Base-by-base conservation (phyloP, 2,329 filamentous ascomycete species). In the Conoideocrella luteorostrata region DNA sequence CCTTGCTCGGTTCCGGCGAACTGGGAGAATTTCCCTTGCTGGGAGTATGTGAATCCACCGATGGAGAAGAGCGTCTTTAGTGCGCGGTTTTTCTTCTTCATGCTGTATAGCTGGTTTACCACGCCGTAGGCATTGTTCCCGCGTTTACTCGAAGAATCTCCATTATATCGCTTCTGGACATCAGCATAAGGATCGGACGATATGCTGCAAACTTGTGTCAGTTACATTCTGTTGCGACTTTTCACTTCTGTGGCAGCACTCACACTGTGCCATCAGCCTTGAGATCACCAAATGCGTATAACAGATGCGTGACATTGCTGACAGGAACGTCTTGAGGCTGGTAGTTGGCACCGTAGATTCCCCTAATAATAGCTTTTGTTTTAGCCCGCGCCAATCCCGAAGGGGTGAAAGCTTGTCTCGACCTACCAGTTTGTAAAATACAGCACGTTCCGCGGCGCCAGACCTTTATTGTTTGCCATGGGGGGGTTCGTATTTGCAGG, bases 31-130 rank as follows among this genome's bases (percentile, higher is more conserved):
- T 86, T 84, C 42, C 75, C 56, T 30, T 56, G 30, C 30, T 48
- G 64, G 4, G 83, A 86, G 60, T 85, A 88, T 0, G 80, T 86
- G 80, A 83, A 93, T 13, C 88, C 88, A 32, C 88, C 88, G 47
- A 94, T 84, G 28, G 83, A 88, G 7, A 93, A 73, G n/a, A 93
- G 67, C 2, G 84, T 74, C 64, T 94, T 94, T 45, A 94, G 64
- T 41, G 86, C 78, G 17, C 87, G 79, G 60, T 94, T 79, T 52
- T 73, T 67, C 65, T 88, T 82, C 70, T 94, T 94, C 41, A 86
- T 72, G 1, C 87, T 63, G 60, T 76, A 87, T 2, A 94, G 68
- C 58, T 91, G 86, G 65, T 89, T 89, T 50, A 88, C 63, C 56
- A 80, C 84, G 32, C 88, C 88, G 55, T 88, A 89, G 40, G 81